Percentiles rank a stretch among this genome's conserved stretches.
These are phyloP conservation scores for Penicillium canescens DNA, from an alignment of 495 filamentous ascomycete species.

Conservation along the genomic window DNA sequence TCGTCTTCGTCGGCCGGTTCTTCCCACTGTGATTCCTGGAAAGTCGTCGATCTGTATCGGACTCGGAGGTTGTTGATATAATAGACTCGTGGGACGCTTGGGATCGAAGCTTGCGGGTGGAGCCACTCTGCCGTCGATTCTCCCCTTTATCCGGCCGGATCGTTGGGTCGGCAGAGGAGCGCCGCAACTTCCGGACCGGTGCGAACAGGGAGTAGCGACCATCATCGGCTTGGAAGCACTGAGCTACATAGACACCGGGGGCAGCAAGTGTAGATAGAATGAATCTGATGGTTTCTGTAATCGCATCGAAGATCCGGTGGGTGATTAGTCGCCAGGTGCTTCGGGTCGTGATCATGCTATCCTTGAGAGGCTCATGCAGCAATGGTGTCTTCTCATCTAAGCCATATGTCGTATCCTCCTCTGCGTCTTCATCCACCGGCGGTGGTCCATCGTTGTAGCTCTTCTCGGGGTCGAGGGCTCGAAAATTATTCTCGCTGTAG, in stretches of 20 bases:
- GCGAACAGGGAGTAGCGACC: slow-evolving; percentile 73
- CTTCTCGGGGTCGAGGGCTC: slow-evolving; percentile 34
- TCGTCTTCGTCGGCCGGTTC: slow-evolving; percentile 51
- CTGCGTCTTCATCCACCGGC: slow-evolving; percentile 29
- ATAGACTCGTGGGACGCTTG: slow-evolving; percentile 41
- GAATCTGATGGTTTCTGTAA: slow-evolving; percentile 69
- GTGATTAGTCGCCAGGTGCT: slow-evolving; percentile 43
- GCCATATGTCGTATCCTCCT: slow-evolving; percentile 30
- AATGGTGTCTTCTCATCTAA: slow-evolving; percentile 71
- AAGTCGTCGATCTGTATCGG: slow-evolving; percentile 41
- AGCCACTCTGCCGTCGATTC: slow-evolving; percentile 32
- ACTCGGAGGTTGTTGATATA: slow-evolving; percentile 48
- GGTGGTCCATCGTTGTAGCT: slow-evolving; percentile 32
- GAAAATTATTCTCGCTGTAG: slow-evolving; percentile 44
- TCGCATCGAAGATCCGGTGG: slow-evolving; percentile 48
- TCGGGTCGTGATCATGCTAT: slow-evolving; percentile 60
- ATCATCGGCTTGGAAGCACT: slow-evolving; percentile 76
- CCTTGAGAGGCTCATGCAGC: slow-evolving; percentile 36
- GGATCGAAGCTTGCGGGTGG: slow-evolving; percentile 39
- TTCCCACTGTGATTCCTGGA: slow-evolving; percentile 25
- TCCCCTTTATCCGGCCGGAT: slow-evolving; percentile 29
- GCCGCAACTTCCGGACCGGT: slow-evolving; percentile 60
- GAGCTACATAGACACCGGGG: slow-evolving; percentile 77
- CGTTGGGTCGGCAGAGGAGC: slow-evolving; percentile 29
- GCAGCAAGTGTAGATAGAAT: slow-evolving; percentile 75